Evolutionary conservation across 2,329 filamentous ascomycete species (phyloP).

Genomic region (Aspergillus sp.): DNA sequence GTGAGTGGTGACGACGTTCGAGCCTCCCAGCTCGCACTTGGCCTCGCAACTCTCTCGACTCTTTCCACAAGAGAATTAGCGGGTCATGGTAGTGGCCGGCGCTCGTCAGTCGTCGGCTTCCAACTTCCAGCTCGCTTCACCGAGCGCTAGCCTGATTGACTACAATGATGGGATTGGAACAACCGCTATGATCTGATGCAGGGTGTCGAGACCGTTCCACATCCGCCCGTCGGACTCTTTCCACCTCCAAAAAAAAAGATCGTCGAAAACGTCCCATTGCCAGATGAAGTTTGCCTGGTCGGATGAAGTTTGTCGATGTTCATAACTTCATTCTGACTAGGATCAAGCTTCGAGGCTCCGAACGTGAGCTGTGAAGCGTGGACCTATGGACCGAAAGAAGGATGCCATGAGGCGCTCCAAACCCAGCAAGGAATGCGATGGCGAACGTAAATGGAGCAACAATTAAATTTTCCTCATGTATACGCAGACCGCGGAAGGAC

Average conservation of each 20-base stretch:
- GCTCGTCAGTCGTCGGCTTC: conserved; percentile 4
- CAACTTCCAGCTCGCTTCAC: neutral
- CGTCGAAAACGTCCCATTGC: too few species aligned
- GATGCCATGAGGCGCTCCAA: too few species aligned
- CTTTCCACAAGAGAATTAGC: conserved; percentile 13
- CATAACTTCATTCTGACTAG: too few species aligned
- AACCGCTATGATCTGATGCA: conserved; percentile 24
- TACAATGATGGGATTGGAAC: conserved; percentile 18
- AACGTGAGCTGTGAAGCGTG: too few species aligned
- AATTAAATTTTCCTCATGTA: neutral
- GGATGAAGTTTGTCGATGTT: too few species aligned
- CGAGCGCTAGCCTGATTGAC: conserved; percentile 11
- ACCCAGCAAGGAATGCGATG: too few species aligned
- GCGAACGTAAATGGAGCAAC: neutral
- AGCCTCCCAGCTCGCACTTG: neutral
- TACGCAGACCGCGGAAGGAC: too few species aligned
- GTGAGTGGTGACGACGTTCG: neutral
- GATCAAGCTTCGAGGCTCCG: too few species aligned
- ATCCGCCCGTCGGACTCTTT: conserved; percentile 15
- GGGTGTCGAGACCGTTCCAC: conserved; percentile 25
- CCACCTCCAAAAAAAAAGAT: conserved; percentile 1
- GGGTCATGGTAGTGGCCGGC: conserved; percentile 17
- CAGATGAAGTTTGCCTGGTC: too few species aligned
- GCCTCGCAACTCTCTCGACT: neutral
- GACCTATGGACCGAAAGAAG: too few species aligned